These are phyloP conservation scores for Scheffersomyces spartinae DNA, from an alignment of 805 yeast genomes.

Conservation along the genomic window DNA sequence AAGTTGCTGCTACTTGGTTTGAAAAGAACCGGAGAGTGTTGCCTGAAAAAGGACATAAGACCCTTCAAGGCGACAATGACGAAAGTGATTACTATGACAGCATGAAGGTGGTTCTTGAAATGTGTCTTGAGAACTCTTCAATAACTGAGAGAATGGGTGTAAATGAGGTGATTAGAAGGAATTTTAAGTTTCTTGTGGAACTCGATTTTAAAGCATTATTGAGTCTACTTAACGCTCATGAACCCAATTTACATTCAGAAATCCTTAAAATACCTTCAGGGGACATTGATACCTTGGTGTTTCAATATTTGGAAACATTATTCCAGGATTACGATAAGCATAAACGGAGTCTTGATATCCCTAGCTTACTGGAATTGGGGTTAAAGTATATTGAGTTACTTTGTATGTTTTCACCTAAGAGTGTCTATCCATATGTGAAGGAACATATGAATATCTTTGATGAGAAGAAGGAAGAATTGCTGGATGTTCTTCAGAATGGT, in stretches of 20 bases:
- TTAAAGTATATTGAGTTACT: no score
- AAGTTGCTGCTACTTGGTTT: constrained; percentile 47
- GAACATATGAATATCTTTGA: no score
- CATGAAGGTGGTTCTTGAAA: constrained; percentile 15
- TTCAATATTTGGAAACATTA: no score
- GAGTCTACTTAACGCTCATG: constrained; percentile 6
- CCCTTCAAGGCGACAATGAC: constrained; percentile 1
- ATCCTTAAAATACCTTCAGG: constrained; percentile 5
- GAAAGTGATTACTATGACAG: constrained; percentile 1
- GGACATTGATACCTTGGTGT: no score
- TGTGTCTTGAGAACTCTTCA: constrained; percentile 5
- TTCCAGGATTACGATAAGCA: no score
- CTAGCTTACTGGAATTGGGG: no score
- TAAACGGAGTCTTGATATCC: no score
- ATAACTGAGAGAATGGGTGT: constrained; percentile 13
- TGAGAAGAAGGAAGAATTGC: no score
- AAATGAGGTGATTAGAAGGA: constrained; percentile 6
- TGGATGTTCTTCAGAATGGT: no score
- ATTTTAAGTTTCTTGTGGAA: constrained; percentile 5
- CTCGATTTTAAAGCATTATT: constrained; percentile 5
- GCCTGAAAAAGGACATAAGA: constrained; percentile 4
- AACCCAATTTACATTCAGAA: constrained; percentile 8
- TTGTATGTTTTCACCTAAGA: no score
- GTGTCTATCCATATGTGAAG: no score
- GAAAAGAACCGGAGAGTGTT: constrained; percentile 8